Percentiles rank a stretch among this genome's conserved stretches.
Evolutionary conservation across 2,329 filamentous ascomycete species (phyloP).

Genomic region (Thielaviopsis ethacetica): DNA sequence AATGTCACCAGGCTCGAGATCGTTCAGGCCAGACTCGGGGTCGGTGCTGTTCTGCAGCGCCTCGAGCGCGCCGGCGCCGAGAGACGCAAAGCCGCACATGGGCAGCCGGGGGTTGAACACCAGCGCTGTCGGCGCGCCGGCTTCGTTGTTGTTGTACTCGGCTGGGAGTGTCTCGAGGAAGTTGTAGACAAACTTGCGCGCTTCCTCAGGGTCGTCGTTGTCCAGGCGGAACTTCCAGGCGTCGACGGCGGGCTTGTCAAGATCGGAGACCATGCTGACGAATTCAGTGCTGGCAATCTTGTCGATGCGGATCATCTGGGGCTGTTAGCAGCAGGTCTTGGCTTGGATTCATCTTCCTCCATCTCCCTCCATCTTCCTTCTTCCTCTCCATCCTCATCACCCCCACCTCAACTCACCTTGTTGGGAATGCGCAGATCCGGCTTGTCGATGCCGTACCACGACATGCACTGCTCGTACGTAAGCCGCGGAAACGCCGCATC

Average conservation of each 20-base stretch:
- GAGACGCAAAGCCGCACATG: conserved; percentile 56
- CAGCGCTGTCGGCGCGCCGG: conserved; percentile 68
- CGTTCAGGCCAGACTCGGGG: conserved; percentile 16
- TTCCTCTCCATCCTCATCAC: not conserved
- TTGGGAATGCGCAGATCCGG: conserved; percentile 68
- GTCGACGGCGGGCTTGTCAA: conserved; percentile 56
- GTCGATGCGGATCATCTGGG: conserved; percentile 49
- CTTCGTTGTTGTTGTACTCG: conserved; percentile 48
- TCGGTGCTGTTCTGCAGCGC: conserved; percentile 18
- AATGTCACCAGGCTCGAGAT: conserved; percentile 55
- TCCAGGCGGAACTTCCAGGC: conserved; percentile 50
- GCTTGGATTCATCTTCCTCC: too few species aligned
- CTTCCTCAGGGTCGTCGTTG: conserved; percentile 31
- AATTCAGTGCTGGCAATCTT: conserved; percentile 47
- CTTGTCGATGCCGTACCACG: conserved; percentile 73
- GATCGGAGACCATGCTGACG: conserved; percentile 54
- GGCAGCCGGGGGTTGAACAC: conserved; percentile 60
- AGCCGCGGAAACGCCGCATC: conserved; percentile 37
- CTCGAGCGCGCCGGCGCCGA: conserved; percentile 33
- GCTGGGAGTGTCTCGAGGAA: conserved; percentile 53
- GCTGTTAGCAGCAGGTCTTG: conserved; percentile 7
- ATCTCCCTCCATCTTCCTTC: too few species aligned
- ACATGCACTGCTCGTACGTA: conserved; percentile 65
- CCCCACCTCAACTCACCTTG: conserved; percentile 27
- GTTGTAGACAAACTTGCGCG: conserved; percentile 42